Conservation (phyloP, 2,329 filamentous ascomycete genomes). For the Colletotrichum tamarilloi region DNA sequence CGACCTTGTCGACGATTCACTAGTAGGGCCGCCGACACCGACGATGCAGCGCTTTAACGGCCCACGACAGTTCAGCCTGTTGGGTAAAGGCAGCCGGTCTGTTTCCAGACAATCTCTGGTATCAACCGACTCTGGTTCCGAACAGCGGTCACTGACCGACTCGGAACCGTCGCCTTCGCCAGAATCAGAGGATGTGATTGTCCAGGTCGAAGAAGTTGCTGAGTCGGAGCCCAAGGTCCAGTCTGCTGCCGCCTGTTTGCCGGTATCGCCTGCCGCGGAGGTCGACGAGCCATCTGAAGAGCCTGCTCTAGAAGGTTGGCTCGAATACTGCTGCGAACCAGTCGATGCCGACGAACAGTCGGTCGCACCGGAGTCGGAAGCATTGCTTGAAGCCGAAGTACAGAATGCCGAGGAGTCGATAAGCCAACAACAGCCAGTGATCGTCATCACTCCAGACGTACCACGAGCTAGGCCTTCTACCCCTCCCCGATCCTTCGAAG, state of each 20-base stretch:
- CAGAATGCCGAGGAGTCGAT: neutral
- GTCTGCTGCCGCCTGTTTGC: neutral
- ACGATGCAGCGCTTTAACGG: slow-evolving; percentile 33
- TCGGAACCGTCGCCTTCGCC: neutral
- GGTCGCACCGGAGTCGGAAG: slow-evolving; percentile 11
- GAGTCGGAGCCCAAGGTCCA: neutral
- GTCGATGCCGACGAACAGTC: slow-evolving; percentile 22
- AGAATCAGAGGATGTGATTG: neutral
- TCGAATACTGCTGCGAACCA: slow-evolving; percentile 36
- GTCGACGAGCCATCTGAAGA: neutral
- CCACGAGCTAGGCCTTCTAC: neutral
- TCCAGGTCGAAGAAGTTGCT: neutral
- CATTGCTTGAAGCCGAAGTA: neutral
- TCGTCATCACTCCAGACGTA: slow-evolving; percentile 5
- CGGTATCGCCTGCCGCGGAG: neutral
- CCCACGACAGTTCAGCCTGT: slow-evolving; percentile 28
- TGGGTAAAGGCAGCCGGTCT: slow-evolving; percentile 27
- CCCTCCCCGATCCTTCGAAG: slow-evolving; percentile 5
- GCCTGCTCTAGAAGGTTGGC: slow-evolving; percentile 33
- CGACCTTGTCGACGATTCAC: slow-evolving; percentile 27
- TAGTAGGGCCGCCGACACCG: slow-evolving; percentile 19
- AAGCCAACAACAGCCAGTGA: neutral
- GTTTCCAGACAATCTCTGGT: slow-evolving; percentile 29
- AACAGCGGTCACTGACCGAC: slow-evolving; percentile 14
- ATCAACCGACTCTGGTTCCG: slow-evolving; percentile 19